Conservation (phyloP, 306 rosid species). For the Vigna radiata region DNA sequence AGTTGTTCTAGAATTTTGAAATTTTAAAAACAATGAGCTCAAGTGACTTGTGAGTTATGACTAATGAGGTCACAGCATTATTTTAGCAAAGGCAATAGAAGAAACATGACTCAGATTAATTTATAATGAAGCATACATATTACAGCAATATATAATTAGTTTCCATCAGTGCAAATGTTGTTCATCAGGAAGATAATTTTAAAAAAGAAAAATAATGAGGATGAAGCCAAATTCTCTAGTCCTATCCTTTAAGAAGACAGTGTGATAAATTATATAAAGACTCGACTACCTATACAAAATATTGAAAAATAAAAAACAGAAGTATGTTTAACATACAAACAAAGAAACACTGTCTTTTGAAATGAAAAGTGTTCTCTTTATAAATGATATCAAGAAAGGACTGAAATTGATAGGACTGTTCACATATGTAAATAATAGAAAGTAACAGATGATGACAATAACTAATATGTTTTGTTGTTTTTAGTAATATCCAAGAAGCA, state of each 20-base stretch:
- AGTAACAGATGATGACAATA: too few species aligned
- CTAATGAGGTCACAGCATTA: constrained; percentile 3
- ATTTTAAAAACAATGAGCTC: constrained; percentile 17
- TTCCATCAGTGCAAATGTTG: constrained; percentile 34
- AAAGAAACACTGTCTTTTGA: too few species aligned
- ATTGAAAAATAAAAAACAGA: neutral
- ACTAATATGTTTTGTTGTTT: too few species aligned
- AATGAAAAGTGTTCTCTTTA: too few species aligned
- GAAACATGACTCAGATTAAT: constrained; percentile 33
- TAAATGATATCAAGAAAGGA: too few species aligned
- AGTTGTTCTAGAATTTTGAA: constrained; percentile 42
- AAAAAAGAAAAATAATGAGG: constrained; percentile 13
- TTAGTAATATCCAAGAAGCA: too few species aligned
- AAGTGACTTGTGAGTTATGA: constrained; percentile 31
- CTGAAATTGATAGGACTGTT: too few species aligned
- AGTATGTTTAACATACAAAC: too few species aligned
- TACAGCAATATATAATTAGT: constrained; percentile 29
- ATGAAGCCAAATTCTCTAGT: constrained; percentile 27
- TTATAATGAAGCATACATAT: constrained; percentile 27
- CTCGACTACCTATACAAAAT: constrained; percentile 17
- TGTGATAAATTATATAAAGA: neutral
- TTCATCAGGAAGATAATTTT: constrained; percentile 16
- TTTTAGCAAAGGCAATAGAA: constrained; percentile 38
- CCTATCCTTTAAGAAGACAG: constrained; percentile 5
- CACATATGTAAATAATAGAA: too few species aligned